phyloP scores from a whole-genome alignment of 306 rosid genomes.

The Cucurbita ficifolia region DNA sequence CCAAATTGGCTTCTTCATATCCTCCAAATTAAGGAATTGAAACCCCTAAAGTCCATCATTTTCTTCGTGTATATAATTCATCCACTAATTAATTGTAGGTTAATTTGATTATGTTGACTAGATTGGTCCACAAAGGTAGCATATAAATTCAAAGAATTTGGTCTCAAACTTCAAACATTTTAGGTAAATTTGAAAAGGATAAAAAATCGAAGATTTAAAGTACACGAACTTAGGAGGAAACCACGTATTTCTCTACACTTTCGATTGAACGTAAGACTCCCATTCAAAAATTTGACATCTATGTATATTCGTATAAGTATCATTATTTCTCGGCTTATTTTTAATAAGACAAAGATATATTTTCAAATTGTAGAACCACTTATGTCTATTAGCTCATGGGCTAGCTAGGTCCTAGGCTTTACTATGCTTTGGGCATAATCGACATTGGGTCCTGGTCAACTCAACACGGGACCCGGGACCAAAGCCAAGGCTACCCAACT shows the following conservation, averaged over 20 bases:
- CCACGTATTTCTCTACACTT: background rate
- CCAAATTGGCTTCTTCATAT: constrained; percentile 26
- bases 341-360: no score
- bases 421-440: no score
- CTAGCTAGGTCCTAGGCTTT: no score
- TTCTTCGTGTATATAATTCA: background rate
- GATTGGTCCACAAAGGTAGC: background rate
- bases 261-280: background rate
- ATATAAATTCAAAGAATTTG: background rate
- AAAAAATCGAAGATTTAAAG: background rate
- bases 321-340: no score
- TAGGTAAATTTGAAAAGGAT: background rate
- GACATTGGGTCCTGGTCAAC: no score
- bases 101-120: background rate
- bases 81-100: background rate
- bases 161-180: background rate
- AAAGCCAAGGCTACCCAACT: no score
- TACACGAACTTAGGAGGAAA: background rate
- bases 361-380: no score
- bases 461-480: no score
- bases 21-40: constrained; percentile 7
- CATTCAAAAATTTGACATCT: no score
- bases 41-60: background rate
- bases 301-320: no score
- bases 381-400: no score